A percentile compares a stretch with the other conserved stretches of the same genome.
Evolutionary conservation across 2,329 filamentous ascomycete genomes (phyloP).

Genomic region (Tolypocladium paradoxum): DNA sequence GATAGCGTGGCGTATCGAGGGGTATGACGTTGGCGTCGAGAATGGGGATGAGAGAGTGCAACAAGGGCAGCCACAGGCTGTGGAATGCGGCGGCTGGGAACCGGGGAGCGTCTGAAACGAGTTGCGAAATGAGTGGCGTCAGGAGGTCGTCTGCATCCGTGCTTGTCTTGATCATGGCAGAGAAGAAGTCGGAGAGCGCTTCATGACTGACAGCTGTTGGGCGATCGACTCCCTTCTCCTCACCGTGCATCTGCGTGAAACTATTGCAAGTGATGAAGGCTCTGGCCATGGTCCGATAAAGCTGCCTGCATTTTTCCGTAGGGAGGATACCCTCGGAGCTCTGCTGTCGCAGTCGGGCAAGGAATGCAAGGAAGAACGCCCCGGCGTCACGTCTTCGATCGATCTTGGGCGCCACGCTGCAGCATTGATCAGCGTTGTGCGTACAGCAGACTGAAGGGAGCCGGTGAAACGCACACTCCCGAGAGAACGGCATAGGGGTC

Average conservation of each 20-base stretch:
- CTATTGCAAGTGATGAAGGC: constrained; percentile 2
- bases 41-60: constrained; percentile 9
- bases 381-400: neutral
- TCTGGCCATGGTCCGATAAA: constrained; percentile 3
- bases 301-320: neutral
- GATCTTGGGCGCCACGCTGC: constrained; percentile 4
- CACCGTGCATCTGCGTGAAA: constrained; percentile 1
- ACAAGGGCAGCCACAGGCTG: constrained; percentile 19
- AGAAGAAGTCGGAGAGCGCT: constrained; percentile 5
- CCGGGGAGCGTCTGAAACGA: constrained; percentile 5
- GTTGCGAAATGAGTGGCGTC: constrained; percentile 8
- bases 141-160: constrained; percentile 8
- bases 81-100: constrained; percentile 10
- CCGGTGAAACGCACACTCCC: constrained; percentile 4
- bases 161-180: constrained; percentile 3
- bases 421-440: neutral
- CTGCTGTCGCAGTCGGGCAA: constrained; percentile 2
- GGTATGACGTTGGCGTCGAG: constrained; percentile 5
- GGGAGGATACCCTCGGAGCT: neutral
- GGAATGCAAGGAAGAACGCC: constrained; percentile 5
- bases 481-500: constrained; percentile 4
- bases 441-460: neutral
- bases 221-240: neutral
- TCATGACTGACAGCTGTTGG: neutral
- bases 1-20: constrained; percentile 9